phyloP scores from a whole-genome alignment of 345 rosid genomes.

The Boechera retrofracta region DNA sequence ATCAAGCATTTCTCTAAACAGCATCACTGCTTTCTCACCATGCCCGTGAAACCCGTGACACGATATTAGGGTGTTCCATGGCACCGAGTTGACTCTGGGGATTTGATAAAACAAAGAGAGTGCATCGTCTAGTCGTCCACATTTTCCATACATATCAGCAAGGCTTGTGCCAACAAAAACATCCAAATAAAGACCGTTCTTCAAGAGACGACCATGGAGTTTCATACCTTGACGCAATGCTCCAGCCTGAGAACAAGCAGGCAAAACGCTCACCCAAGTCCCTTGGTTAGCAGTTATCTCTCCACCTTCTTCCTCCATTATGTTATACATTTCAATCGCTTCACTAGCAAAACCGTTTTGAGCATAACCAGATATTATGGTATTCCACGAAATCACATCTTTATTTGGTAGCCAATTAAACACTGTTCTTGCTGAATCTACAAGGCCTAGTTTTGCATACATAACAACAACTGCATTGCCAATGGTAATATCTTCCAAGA shows the following conservation, averaged over 20 bases:
- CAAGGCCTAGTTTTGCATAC: conserved; percentile 58
- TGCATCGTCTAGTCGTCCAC: conserved; percentile 61
- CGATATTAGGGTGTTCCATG: conserved; percentile 68
- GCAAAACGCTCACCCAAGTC: conserved; percentile 65
- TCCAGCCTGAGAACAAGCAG: conserved; percentile 61
- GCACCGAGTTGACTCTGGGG: conserved; percentile 52
- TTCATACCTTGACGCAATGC: conserved; percentile 64
- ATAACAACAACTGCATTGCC: conserved; percentile 62
- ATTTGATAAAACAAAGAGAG: conserved; percentile 52
- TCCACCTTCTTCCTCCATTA: conserved; percentile 49
- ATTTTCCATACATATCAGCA: conserved; percentile 66
- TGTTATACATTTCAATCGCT: conserved; percentile 53
- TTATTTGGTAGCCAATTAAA: conserved; percentile 51
- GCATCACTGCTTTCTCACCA: conserved; percentile 54
- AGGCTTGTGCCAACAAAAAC: conserved; percentile 62
- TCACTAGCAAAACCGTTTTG: conserved; percentile 70
- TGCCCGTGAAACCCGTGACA: conserved; percentile 61
- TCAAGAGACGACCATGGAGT: conserved; percentile 53
- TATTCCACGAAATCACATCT: conserved; percentile 65
- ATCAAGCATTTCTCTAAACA: conserved; percentile 57
- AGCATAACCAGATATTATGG: conserved; percentile 56
- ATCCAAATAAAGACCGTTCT: conserved; percentile 48
- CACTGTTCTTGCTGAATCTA: conserved; percentile 51
- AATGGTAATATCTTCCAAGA: conserved; percentile 45
- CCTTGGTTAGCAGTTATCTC: conserved; percentile 56